Conservation (phyloP, 78 protist species). For the Dictyostelium purpureum region DNA sequence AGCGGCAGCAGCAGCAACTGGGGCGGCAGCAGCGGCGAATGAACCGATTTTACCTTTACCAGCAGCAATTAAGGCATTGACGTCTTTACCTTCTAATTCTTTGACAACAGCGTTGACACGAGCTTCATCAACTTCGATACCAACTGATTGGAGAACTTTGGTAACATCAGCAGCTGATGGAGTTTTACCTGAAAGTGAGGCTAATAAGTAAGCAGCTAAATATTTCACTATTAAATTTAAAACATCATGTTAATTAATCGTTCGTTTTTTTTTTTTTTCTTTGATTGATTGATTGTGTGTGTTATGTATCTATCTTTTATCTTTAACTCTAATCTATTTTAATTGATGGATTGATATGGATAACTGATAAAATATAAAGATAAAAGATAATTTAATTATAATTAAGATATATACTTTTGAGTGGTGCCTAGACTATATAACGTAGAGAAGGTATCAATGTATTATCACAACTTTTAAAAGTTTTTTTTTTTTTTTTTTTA, state of each 20-base stretch:
- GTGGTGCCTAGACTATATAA: too few species aligned
- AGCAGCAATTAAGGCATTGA: constrained; percentile 64
- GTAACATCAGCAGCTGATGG: constrained; percentile 72
- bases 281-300: too few species aligned
- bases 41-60: constrained; percentile 78
- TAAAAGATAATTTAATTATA: too few species aligned
- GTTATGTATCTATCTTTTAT: not conserved
- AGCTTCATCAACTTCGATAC: constrained; percentile 71
- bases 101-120: constrained; percentile 52
- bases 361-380: too few species aligned
- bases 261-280: not conserved
- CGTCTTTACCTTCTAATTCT: constrained; percentile 78
- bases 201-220: constrained; percentile 80
- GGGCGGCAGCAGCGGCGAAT: constrained; percentile 73
- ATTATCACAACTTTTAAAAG: too few species aligned
- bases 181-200: constrained; percentile 81
- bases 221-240: constrained; percentile 33
- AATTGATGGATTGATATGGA: too few species aligned
- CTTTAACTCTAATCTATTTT: too few species aligned
- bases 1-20: constrained; percentile 61
- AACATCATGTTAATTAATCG: not conserved
- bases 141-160: constrained; percentile 76
- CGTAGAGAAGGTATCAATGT: too few species aligned
- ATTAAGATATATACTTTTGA: too few species aligned
- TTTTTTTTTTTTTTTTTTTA: too few species aligned